Percentiles rank a stretch among this genome's conserved stretches.
These are phyloP conservation scores for Colletotrichum orbiculare DNA, from an alignment of 2,329 filamentous ascomycete genomes.

Conservation along the genomic window DNA sequence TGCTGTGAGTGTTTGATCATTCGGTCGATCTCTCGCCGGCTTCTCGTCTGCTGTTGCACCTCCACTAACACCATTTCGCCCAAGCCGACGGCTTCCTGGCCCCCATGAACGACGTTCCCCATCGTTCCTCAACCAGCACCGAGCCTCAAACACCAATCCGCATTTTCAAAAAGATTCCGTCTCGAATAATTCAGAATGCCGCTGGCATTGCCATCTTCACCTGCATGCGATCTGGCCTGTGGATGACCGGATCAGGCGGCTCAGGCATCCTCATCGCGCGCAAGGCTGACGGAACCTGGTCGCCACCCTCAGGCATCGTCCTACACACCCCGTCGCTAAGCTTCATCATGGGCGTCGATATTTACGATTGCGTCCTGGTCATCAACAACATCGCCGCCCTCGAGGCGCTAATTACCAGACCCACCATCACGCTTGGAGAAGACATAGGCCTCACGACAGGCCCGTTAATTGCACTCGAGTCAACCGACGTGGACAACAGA, in stretches of 20 bases:
- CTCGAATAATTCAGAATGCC: conserved; percentile 86
- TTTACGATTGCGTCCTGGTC: conserved; percentile 94
- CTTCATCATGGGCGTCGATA: conserved; percentile 91
- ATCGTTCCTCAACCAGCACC: conserved; percentile 40
- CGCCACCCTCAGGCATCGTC: conserved; percentile 89
- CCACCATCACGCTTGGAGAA: conserved; percentile 82
- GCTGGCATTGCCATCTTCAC: conserved; percentile 94
- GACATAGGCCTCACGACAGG: conserved; percentile 83
- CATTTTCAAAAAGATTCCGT: conserved; percentile 83
- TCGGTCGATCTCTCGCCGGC: not conserved
- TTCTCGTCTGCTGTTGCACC: not conserved
- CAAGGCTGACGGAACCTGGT: conserved; percentile 89
- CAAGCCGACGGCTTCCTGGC: conserved; percentile 68
- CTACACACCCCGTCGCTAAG: conserved; percentile 90
- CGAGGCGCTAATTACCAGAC: conserved; percentile 79
- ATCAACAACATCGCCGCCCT: conserved; percentile 89
- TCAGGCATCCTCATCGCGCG: conserved; percentile 88
- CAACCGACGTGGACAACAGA: conserved; percentile 61
- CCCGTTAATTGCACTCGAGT: conserved; percentile 71
- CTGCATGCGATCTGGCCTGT: conserved; percentile 92
- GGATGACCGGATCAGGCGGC: conserved; percentile 91
- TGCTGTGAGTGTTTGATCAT: conserved; percentile 70
- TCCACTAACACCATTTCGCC: conserved; percentile 33
- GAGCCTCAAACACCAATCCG: conserved; percentile 62
- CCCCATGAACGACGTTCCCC: conserved; percentile 50